These are phyloP conservation scores for Beauveria australis DNA, from an alignment of 2,329 filamentous ascomycete species.

Conservation along the genomic window DNA sequence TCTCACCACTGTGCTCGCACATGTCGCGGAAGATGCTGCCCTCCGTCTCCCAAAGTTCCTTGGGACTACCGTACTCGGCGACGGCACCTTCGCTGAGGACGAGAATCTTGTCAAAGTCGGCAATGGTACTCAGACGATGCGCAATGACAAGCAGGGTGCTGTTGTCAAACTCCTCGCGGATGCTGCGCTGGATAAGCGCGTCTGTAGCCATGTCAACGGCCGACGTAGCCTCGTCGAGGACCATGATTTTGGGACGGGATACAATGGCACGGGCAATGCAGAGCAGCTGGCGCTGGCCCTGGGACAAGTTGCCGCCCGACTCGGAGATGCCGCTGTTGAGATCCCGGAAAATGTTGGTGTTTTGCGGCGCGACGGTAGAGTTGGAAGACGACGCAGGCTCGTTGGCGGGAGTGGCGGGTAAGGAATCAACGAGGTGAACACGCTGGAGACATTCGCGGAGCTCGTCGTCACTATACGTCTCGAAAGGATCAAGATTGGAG, in stretches of 20 bases:
- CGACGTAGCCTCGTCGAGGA: conserved; percentile 72
- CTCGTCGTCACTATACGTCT: conserved; percentile 59
- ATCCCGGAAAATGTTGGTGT: conserved; percentile 57
- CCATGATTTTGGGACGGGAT: conserved; percentile 65
- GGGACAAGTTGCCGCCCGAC: conserved; percentile 65
- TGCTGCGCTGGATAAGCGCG: conserved; percentile 62
- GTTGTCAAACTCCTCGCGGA: conserved; percentile 62
- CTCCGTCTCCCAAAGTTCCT: conserved; percentile 49
- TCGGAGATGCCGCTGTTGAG: conserved; percentile 59
- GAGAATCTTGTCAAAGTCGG: conserved; percentile 66
- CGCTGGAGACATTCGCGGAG: conserved; percentile 61
- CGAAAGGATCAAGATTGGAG: conserved; percentile 69
- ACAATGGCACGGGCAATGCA: conserved; percentile 68
- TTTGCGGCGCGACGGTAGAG: conserved; percentile 32
- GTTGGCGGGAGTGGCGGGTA: conserved; percentile 29
- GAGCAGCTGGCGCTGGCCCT: conserved; percentile 68
- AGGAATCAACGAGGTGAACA: conserved; percentile 55
- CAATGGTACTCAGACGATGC: conserved; percentile 67
- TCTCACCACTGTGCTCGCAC: conserved; percentile 54
- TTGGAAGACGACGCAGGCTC: conserved; percentile 29
- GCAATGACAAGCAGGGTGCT: conserved; percentile 67
- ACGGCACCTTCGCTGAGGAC: conserved; percentile 61
- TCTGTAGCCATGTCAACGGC: conserved; percentile 75
- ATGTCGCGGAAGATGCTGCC: conserved; percentile 52
- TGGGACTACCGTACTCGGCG: conserved; percentile 59